Percentiles rank a stretch among this genome's conserved stretches.
Conservation (phyloP, 805 yeast genomes). For the Candida endomychidarum region DNA sequence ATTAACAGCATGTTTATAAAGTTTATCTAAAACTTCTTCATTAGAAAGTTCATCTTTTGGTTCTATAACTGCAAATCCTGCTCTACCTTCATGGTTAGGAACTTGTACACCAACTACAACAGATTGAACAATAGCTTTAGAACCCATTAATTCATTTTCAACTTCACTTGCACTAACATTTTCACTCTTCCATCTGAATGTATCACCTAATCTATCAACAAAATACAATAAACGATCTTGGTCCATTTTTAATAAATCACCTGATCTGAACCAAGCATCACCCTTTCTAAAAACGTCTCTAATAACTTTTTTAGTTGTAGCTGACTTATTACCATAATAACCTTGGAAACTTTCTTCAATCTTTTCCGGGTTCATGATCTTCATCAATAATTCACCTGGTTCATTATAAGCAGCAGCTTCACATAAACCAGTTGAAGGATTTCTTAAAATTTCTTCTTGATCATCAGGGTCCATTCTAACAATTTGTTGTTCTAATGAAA, state of each 20-base stretch:
- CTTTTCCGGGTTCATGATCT: conserved; percentile 59
- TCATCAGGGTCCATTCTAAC: conserved; percentile 82
- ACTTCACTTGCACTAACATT: conserved; percentile 93
- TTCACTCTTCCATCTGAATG: conserved; percentile 95
- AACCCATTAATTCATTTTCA: conserved; percentile 66
- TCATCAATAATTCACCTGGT: conserved; percentile 88
- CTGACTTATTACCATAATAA: conserved; percentile 75
- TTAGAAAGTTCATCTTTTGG: conserved; percentile 37
- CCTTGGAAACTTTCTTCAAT: conserved; percentile 86
- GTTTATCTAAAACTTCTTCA: conserved; percentile 27
- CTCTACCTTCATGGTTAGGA: conserved; percentile 90
- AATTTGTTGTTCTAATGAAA: conserved; percentile 55
- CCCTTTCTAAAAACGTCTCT: conserved; percentile 77
- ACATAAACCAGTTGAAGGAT: conserved; percentile 63
- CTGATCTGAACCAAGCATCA: conserved; percentile 89
- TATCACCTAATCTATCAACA: conserved; percentile 91
- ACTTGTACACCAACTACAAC: conserved; percentile 87
- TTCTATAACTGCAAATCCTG: conserved; percentile 83
- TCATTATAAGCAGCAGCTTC: conserved; percentile 53
- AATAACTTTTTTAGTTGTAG: conserved; percentile 73
- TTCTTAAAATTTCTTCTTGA: conserved; percentile 67
- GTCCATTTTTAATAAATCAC: conserved; percentile 76
- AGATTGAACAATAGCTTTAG: conserved; percentile 53
- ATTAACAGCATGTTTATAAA: conserved; percentile 27
- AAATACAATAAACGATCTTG: conserved; percentile 70